Evolutionary conservation across 257 asterid genomes (phyloP), one percentile per base, ranked within the genome.

Genomic region (Paraleonurus japonicus): DNA sequence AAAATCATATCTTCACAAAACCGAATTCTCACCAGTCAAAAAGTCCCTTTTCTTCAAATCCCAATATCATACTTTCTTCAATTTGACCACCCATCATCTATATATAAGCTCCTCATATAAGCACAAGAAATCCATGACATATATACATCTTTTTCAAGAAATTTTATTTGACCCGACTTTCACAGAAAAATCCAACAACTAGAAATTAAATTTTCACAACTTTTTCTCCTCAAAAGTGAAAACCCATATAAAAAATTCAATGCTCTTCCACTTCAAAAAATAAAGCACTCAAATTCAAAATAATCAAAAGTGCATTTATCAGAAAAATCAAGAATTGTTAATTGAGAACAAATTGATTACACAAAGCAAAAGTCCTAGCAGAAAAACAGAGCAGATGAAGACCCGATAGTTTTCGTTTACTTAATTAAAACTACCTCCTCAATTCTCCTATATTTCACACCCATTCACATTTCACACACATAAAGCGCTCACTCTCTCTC

Each of bases 391-490:
- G 48, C 53, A 27, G 77, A 67, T 59, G 72, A 71, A 69, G 62
- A 65, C 69, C 74, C 41, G 61, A 65, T 20, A 64, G 50, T 39
- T 65, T 33, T 67, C 32, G 26, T 79, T 69, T 61, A 45, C 76
- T 76, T 60, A 4, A 62, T 76, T 60, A 4, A 62, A 80, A 76
- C 23, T 28, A 71, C 71, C 55, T 71, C 67, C 68, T 69, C 47
- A 62, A 69, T 27, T 75, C 81, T 64, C 61, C 69, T 32, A 65
- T 70, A 50, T n/a, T 58, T 76, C 78, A 67, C 70, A 75, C 87
- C 83, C 78, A 59, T 79, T 72, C 85, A 81, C 86, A 76, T 59
- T 79, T 72, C 81, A 81, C 86, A 73, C 77, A 72, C 60, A 78
- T 32, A 73, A 47, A 67, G 37, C 62, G 19, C 63, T 4, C 62